These are phyloP conservation scores for Talaromyces sp. DNA, from an alignment of 2,329 filamentous ascomycete genomes.

Conservation along the genomic window DNA sequence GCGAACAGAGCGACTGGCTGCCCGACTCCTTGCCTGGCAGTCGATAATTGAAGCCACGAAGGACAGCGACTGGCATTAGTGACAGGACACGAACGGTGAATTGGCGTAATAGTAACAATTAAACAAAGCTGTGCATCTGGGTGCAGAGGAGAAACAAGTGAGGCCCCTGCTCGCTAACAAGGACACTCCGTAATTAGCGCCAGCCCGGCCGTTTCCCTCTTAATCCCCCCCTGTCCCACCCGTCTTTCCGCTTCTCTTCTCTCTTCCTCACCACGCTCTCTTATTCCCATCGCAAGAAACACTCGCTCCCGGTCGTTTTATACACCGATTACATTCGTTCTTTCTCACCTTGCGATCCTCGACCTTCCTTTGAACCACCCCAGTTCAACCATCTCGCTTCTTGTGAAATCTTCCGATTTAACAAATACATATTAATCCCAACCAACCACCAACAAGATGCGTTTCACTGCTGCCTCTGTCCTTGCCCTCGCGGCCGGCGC, in stretches of 20 bases:
- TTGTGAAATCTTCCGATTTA: background rate
- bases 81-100: background rate
- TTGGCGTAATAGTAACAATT: too few relatives aligned
- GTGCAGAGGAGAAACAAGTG: too few relatives aligned
- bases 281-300: slow-evolving; percentile 4
- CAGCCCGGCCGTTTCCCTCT: background rate
- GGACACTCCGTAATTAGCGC: background rate
- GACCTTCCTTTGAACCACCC: background rate
- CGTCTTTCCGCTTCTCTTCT: slow-evolving; percentile 3
- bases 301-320: slow-evolving; percentile 9
- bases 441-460: slow-evolving; percentile 40
- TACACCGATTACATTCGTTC: slow-evolving; percentile 15
- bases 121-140: too few relatives aligned
- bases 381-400: background rate
- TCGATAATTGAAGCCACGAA: background rate
- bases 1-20: background rate
- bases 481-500: slow-evolving; percentile 37
- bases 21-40: background rate
- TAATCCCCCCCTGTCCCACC: background rate
- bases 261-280: slow-evolving; percentile 1
- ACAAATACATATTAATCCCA: background rate
- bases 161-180: background rate
- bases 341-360: background rate
- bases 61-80: background rate
- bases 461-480: slow-evolving; percentile 43